phyloP scores from a whole-genome alignment of 305 asterid species.

The Fraxinus xanthoxyloides region DNA sequence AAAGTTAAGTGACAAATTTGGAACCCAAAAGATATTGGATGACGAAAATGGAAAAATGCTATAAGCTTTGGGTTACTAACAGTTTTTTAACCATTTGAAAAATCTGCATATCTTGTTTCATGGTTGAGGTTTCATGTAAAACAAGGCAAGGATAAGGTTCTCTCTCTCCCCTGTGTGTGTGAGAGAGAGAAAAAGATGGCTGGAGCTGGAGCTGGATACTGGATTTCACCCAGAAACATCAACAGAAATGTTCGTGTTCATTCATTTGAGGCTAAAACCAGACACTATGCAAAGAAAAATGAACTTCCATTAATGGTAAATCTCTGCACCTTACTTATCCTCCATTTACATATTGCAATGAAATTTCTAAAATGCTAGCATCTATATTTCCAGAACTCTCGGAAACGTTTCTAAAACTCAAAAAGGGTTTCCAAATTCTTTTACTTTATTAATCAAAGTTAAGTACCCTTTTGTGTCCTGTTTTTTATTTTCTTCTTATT shows the following conservation, averaged over 20 bases:
- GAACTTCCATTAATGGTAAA: constrained; percentile 17
- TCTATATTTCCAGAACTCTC: not conserved
- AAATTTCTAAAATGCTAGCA: not conserved
- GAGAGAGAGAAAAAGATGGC: constrained; percentile 29
- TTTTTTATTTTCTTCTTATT: too few relatives aligned
- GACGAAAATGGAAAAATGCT: not conserved
- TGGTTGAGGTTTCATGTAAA: not conserved
- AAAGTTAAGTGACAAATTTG: not conserved
- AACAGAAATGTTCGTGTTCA: constrained; percentile 16
- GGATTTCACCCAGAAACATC: constrained; percentile 29
- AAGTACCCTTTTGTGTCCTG: not conserved
- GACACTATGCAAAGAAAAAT: constrained; percentile 17
- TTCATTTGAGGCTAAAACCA: constrained; percentile 12
- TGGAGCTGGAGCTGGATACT: constrained; percentile 26
- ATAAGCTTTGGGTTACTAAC: not conserved
- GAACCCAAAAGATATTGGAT: not conserved
- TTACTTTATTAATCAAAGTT: not conserved
- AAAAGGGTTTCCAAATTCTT: not conserved
- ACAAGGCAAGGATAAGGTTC: constrained; percentile 32
- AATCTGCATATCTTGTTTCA: not conserved
- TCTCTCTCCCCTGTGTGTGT: not conserved
- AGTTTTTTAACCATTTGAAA: not conserved
- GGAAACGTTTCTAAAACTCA: not conserved
- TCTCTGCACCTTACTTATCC: not conserved
- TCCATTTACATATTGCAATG: not conserved